These are phyloP conservation scores for Xylariaceae sp. DNA, from an alignment of 2,329 filamentous ascomycete genomes.

Conservation along the genomic window DNA sequence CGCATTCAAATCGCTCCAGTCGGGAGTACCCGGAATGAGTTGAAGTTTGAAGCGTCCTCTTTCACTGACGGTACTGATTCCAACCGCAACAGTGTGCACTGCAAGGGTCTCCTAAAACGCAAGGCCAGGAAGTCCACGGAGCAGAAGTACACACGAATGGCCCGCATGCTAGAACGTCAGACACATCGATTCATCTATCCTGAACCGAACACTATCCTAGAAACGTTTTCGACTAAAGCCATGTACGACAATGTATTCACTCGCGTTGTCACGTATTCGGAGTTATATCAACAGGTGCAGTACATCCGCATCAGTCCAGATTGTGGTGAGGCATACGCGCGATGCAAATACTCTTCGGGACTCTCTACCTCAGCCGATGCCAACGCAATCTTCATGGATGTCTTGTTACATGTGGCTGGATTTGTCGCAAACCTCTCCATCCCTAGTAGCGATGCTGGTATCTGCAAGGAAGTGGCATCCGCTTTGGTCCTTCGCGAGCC, in stretches of 20 bases:
- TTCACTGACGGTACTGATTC: conserved; percentile 1
- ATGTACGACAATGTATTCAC: conserved; percentile 22
- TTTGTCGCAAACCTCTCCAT: conserved; percentile 23
- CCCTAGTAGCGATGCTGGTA: conserved; percentile 10
- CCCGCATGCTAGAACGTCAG: background rate
- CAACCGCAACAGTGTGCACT: conserved; percentile 1
- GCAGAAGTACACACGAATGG: background rate
- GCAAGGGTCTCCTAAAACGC: conserved; percentile 8
- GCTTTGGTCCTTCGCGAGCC: conserved; percentile 7
- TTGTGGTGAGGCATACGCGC: conserved; percentile 8
- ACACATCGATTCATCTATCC: background rate
- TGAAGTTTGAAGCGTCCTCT: conserved; percentile 10
- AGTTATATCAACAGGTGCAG: conserved; percentile 11
- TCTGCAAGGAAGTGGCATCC: conserved; percentile 17
- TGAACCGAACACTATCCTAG: conserved; percentile 3
- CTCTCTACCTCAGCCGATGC: background rate
- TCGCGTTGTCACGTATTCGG: conserved; percentile 21
- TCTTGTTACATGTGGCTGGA: conserved; percentile 23
- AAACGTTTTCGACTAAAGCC: conserved; percentile 13
- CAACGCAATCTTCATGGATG: conserved; percentile 21
- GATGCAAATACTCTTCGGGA: conserved; percentile 5
- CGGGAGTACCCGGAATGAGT: background rate
- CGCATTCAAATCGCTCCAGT: conserved; percentile 2
- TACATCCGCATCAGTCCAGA: conserved; percentile 7
- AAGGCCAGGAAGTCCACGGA: conserved; percentile 2